A percentile compares a stretch with the other conserved stretches of the same genome.
Evolutionary conservation across 768 basidiomycete species (phyloP).

Genomic region (Collybiopsis luxurians): DNA sequence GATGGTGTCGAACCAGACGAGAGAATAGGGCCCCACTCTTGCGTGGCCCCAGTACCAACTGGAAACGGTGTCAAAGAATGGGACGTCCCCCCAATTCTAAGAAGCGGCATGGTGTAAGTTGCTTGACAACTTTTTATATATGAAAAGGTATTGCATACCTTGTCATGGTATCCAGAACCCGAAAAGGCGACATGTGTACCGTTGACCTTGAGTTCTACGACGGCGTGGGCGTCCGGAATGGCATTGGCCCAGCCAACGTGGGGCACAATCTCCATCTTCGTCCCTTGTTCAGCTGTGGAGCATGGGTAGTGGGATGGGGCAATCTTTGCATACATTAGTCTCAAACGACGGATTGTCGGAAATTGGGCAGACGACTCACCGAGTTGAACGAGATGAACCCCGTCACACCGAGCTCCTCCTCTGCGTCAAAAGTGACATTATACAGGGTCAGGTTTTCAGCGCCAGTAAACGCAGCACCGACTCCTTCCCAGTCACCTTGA

Average conservation of each 20-base stretch:
- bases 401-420: constrained; percentile 10
- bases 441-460: neutral
- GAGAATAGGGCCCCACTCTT: constrained; percentile 15
- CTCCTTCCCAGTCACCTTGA: constrained; percentile 3
- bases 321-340: neutral
- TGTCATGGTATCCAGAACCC: constrained; percentile 12
- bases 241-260: constrained; percentile 16
- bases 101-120: too few species aligned
- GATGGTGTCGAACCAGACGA: constrained; percentile 16
- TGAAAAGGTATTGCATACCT: constrained; percentile 4
- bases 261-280: constrained; percentile 8
- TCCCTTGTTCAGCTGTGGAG: constrained; percentile 3
- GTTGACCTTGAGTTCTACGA: constrained; percentile 10
- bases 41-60: constrained; percentile 18
- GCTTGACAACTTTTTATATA: too few species aligned
- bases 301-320: constrained; percentile 13
- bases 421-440: constrained; percentile 1
- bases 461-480: constrained; percentile 10
- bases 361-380: neutral
- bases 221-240: constrained; percentile 13
- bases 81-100: constrained; percentile 17
- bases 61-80: constrained; percentile 2
- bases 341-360: neutral
- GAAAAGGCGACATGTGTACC: constrained; percentile 6
- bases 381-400: constrained; percentile 9